Percentiles rank a stretch among this genome's conserved stretches.
These are phyloP conservation scores for Leccinum variicolor DNA, from an alignment of 768 basidiomycete genomes.

Conservation along the genomic window DNA sequence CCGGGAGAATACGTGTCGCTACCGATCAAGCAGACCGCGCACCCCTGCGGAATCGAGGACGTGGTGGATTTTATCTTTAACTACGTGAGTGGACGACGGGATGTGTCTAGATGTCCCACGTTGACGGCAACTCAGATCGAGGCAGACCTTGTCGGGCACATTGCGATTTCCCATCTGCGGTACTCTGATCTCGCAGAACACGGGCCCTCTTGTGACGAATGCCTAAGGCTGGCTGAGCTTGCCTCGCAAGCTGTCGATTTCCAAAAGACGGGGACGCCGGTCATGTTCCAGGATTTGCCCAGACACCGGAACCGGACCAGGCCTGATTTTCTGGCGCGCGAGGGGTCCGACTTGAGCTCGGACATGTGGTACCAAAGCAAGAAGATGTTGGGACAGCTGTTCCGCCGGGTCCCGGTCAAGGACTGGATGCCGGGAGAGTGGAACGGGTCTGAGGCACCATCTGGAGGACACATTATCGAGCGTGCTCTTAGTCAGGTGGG, in stretches of 20 bases:
- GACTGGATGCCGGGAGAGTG: constrained; percentile 30
- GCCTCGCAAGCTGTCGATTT: constrained; percentile 50
- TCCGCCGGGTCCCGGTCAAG: constrained; percentile 39
- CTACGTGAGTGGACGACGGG: constrained; percentile 33
- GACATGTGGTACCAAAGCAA: constrained; percentile 37
- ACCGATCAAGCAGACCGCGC: constrained; percentile 29
- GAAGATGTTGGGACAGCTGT: constrained; percentile 44
- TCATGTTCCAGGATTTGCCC: constrained; percentile 35
- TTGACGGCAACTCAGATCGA: constrained; percentile 26
- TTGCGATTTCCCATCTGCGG: constrained; percentile 41
- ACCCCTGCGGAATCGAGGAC: constrained; percentile 38
- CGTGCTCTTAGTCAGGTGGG: constrained; percentile 22
- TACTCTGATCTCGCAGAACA: constrained; percentile 38
- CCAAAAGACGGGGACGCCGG: constrained; percentile 43
- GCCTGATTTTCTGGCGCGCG: constrained; percentile 46
- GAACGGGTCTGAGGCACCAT: constrained; percentile 17
- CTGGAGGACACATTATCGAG: constrained; percentile 26
- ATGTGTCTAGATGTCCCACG: not conserved
- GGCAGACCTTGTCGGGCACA: constrained; percentile 39
- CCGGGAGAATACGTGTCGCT: constrained; percentile 42
- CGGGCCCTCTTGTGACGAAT: constrained; percentile 30
- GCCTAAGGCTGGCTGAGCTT: constrained; percentile 40
- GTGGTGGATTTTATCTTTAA: constrained; percentile 48
- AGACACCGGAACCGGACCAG: constrained; percentile 18
- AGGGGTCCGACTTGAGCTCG: constrained; percentile 29